A percentile compares a stretch with the other conserved stretches of the same genome.
Conservation (phyloP, 306 rosid genomes). For the Lathyrus aphaca region DNA sequence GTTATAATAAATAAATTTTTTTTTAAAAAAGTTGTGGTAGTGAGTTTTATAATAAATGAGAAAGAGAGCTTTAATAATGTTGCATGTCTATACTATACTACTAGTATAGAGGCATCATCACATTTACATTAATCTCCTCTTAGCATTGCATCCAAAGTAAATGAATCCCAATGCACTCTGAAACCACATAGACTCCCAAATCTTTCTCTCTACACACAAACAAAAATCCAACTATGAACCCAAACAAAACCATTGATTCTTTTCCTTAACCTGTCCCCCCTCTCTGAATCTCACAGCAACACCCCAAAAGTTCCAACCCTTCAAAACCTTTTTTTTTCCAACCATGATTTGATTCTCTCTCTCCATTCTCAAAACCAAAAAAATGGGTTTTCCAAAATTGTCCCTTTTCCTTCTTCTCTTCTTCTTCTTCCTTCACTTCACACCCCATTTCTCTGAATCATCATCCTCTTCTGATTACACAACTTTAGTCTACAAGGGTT, state of each 20-base stretch:
- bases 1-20: too few relatives aligned
- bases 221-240: constrained; percentile 26
- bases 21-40: too few relatives aligned
- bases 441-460: constrained; percentile 48
- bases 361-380: constrained; percentile 38
- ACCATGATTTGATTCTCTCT: constrained; percentile 60
- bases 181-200: neutral
- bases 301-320: neutral
- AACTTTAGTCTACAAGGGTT: constrained; percentile 82
- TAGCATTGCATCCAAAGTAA: neutral
- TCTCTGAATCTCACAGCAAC: constrained; percentile 34
- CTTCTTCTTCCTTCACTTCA: constrained; percentile 33
- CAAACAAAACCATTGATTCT: constrained; percentile 25
- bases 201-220: neutral
- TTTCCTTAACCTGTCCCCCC: constrained; percentile 35
- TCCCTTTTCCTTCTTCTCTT: constrained; percentile 46
- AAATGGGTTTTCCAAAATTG: constrained; percentile 64
- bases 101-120: neutral
- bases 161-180: neutral
- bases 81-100: neutral
- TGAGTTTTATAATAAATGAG: neutral
- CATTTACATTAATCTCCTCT: neutral
- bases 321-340: constrained; percentile 6
- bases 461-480: constrained; percentile 72
- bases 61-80: neutral